Percentiles rank a stretch among this genome's conserved stretches.
phyloP scores from a whole-genome alignment of 371 early-diverging fungal species.

The Rhizopus stolonifer region DNA sequence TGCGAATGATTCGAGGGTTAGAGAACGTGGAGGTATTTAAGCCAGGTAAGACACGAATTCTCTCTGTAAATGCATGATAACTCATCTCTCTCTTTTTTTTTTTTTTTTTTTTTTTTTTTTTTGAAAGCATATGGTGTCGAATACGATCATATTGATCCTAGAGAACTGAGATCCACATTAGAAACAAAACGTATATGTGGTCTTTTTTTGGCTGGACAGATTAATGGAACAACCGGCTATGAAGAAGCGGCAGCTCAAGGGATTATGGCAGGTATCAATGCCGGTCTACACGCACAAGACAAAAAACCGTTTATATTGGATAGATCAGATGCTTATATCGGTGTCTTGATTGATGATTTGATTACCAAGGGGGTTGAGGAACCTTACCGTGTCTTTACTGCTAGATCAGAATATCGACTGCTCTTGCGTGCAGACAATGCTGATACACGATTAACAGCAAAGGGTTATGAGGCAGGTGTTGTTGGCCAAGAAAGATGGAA shows the following conservation, averaged over 20 bases:
- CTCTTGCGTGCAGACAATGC: slow-evolving; percentile 81
- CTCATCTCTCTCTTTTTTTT: neutral
- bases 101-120: neutral
- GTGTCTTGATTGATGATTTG: slow-evolving; percentile 84
- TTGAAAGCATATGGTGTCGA: slow-evolving; percentile 83
- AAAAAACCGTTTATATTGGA: slow-evolving; percentile 66
- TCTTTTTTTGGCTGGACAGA: slow-evolving; percentile 83
- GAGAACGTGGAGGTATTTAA: slow-evolving; percentile 77
- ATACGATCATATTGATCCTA: slow-evolving; percentile 86
- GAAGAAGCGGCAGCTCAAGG: slow-evolving; percentile 91
- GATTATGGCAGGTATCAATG: slow-evolving; percentile 83
- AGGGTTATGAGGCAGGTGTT: slow-evolving; percentile 58
- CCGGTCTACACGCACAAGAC: slow-evolving; percentile 58
- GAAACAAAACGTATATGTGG: slow-evolving; percentile 80
- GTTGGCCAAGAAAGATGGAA: slow-evolving; percentile 52
- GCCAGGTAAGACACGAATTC: slow-evolving; percentile 44
- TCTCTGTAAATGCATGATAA: neutral
- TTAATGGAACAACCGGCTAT: slow-evolving; percentile 89
- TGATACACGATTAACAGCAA: slow-evolving; percentile 71
- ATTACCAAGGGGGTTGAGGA: slow-evolving; percentile 84
- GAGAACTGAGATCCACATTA: slow-evolving; percentile 73
- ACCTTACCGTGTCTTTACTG: slow-evolving; percentile 85
- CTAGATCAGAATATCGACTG: slow-evolving; percentile 83
- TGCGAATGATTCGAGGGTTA: slow-evolving; percentile 75
- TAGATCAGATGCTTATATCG: slow-evolving; percentile 83